Evolutionary conservation across 441 rosid genomes (phyloP).

Genomic region (Aleurites moluccanus): DNA sequence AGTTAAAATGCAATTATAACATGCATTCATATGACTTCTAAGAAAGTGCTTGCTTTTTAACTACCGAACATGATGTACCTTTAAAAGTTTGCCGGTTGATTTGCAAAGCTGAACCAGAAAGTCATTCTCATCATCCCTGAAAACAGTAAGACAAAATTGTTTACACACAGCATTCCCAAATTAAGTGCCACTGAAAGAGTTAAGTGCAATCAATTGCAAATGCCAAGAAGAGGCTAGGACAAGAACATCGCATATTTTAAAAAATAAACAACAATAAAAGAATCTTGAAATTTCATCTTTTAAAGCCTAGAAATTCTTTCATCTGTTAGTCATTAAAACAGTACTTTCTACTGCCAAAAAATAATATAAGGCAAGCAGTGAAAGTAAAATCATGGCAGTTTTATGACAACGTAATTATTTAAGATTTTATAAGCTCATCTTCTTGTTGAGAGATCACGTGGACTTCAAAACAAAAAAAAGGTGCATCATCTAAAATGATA

Average conservation of each 20-base stretch:
- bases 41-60: neutral
- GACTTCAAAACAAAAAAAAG: neutral
- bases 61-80: conserved; percentile 38
- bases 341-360: neutral
- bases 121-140: conserved; percentile 83
- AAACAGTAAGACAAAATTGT: conserved; percentile 4
- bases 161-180: neutral
- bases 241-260: neutral
- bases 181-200: neutral
- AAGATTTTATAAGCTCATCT: neutral
- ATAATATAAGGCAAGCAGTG: neutral
- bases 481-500: neutral
- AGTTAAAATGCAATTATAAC: neutral
- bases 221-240: neutral
- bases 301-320: neutral
- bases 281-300: neutral
- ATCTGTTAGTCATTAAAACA: neutral
- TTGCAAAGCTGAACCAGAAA: conserved; percentile 83
- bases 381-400: neutral
- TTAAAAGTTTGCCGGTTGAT: conserved; percentile 75
- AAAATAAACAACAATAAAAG: neutral
- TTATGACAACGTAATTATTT: neutral
- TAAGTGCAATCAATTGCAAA: neutral
- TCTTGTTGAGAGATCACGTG: neutral
- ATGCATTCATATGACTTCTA: neutral